Evolutionary conservation across 2,329 filamentous ascomycete species (phyloP).

Genomic region (Colletotrichum sp.): DNA sequence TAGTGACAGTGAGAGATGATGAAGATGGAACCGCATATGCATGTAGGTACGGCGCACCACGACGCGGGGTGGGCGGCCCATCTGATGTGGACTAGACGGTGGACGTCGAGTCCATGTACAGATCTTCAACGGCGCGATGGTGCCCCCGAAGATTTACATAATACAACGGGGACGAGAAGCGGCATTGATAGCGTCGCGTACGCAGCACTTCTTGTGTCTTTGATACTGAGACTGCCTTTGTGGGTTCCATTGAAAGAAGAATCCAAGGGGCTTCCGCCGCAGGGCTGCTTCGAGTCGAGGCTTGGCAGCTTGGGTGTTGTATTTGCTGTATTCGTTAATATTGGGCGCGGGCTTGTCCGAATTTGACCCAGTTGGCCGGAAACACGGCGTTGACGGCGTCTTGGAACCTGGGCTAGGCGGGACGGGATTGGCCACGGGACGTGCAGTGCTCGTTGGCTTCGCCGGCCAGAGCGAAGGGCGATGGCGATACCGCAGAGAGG

Average conservation of each 20-base stretch:
- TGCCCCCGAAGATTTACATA: neutral
- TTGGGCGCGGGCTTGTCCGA: neutral
- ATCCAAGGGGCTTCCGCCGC: neutral
- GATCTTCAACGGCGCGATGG: neutral
- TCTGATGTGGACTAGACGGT: neutral
- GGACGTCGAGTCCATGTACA: neutral
- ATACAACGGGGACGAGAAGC: neutral
- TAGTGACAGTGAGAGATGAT: neutral
- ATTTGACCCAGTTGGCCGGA: conserved; percentile 3
- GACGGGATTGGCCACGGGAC: neutral
- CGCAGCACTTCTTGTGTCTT: neutral
- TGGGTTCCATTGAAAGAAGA: neutral
- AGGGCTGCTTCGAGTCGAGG: neutral
- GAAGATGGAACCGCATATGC: neutral
- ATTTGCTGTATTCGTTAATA: neutral
- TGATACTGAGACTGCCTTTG: neutral
- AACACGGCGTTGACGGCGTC: conserved; percentile 8
- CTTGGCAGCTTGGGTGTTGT: neutral
- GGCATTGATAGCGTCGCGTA: neutral
- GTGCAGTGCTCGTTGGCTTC: neutral
- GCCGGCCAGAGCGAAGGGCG: neutral
- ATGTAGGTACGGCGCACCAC: neutral
- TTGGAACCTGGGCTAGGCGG: conserved; percentile 7
- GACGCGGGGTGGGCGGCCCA: neutral
- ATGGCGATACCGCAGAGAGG: neutral